Percentiles rank a stretch among this genome's conserved stretches.
These are phyloP conservation scores for Cryphonectria parasitica DNA, from an alignment of 2,329 filamentous ascomycete genomes.

Conservation along the genomic window DNA sequence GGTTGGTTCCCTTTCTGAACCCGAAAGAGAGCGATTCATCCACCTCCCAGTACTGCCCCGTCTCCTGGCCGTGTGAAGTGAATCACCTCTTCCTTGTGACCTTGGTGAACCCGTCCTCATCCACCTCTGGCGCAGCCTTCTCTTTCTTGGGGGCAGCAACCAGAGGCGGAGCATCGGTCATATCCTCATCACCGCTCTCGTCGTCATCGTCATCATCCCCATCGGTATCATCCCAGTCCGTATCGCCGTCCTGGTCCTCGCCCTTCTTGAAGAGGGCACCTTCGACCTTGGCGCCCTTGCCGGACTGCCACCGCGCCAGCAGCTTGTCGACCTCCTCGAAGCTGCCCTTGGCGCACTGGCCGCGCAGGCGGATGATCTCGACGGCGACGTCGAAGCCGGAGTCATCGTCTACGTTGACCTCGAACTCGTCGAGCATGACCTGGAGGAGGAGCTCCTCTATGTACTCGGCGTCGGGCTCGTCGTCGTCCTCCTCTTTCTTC, in stretches of 20 bases:
- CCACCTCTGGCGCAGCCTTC: constrained; percentile 71
- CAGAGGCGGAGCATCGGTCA: constrained; percentile 70
- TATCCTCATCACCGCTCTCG: constrained; percentile 58
- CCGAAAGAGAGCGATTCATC: background rate
- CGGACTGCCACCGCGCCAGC: constrained; percentile 64
- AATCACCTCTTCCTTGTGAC: constrained; percentile 70
- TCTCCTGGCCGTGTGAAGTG: background rate
- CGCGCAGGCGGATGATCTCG: constrained; percentile 70
- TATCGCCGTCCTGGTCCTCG: constrained; percentile 60
- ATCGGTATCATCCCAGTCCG: constrained; percentile 60
- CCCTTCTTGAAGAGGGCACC: constrained; percentile 56
- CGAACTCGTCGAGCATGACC: constrained; percentile 95
- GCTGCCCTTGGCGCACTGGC: constrained; percentile 66
- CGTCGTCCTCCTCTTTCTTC: constrained; percentile 33
- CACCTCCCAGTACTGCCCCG: background rate
- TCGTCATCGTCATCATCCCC: constrained; percentile 63
- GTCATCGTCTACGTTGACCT: constrained; percentile 89
- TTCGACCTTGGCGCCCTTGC: constrained; percentile 62
- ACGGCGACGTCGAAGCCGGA: constrained; percentile 75
- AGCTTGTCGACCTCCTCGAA: constrained; percentile 68
- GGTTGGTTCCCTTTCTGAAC: too few species aligned
- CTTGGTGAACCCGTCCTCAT: constrained; percentile 81
- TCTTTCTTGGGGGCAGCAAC: constrained; percentile 59
- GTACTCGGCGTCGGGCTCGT: constrained; percentile 73
- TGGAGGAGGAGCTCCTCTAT: constrained; percentile 85